Evolutionary conservation across 129 eudicot species (phyloP).

Genomic region (Ambrosia artemisiifolia): DNA sequence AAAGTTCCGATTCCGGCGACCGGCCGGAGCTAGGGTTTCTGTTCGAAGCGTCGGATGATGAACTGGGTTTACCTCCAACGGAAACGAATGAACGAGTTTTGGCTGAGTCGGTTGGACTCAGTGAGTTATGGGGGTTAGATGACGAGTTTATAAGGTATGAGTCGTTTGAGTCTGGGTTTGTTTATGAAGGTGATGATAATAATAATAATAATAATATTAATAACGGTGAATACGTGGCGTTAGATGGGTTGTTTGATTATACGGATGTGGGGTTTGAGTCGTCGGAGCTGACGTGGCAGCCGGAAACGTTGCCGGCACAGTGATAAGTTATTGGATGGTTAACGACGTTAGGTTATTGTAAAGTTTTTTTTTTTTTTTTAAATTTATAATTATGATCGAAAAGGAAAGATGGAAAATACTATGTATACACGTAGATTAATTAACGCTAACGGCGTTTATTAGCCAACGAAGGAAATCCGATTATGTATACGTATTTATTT

Average conservation of each 20-base stretch:
- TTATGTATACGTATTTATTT: background rate
- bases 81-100: slow-evolving; percentile 29
- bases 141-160: slow-evolving; percentile 47
- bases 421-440: background rate
- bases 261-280: slow-evolving; percentile 73
- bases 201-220: background rate
- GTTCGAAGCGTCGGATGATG: slow-evolving; percentile 59
- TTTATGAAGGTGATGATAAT: slow-evolving; percentile 15
- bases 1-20: slow-evolving; percentile 36
- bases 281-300: slow-evolving; percentile 50
- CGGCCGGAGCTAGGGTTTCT: slow-evolving; percentile 53
- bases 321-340: slow-evolving; percentile 21
- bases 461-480: background rate
- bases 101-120: slow-evolving; percentile 52
- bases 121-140: slow-evolving; percentile 63
- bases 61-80: slow-evolving; percentile 63
- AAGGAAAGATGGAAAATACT: background rate
- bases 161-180: slow-evolving; percentile 52
- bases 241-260: slow-evolving; percentile 81
- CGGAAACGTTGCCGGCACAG: slow-evolving; percentile 65
- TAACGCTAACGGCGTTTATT: background rate
- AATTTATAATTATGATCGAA: background rate
- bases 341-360: slow-evolving; percentile 23
- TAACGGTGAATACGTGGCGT: slow-evolving; percentile 52
- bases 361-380: slow-evolving; percentile 20